Evolutionary conservation across 805 yeast genomes (phyloP).

Genomic region (Pichia californica): DNA sequence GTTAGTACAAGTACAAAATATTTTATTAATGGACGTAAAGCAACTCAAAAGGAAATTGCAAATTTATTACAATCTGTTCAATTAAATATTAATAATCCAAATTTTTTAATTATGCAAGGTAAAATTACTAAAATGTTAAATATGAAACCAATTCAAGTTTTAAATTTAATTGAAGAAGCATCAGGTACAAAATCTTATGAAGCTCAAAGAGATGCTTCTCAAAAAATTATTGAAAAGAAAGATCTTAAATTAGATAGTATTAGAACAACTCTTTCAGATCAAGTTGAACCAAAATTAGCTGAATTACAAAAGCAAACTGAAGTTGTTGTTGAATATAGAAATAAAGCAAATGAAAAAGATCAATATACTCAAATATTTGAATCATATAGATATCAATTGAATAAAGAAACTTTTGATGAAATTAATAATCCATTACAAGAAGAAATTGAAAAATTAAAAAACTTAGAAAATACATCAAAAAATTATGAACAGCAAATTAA

Average conservation of each 20-base stretch:
- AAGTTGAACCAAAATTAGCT: constrained; percentile 87
- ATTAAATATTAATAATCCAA: constrained; percentile 92
- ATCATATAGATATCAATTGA: constrained; percentile 24
- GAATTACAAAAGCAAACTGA: constrained; percentile 77
- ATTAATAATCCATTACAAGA: constrained; percentile 2
- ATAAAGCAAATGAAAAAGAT: constrained; percentile 22
- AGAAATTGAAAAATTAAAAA: constrained; percentile 10
- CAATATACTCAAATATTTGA: constrained; percentile 7
- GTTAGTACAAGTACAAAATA: constrained; percentile 43
- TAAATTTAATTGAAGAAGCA: constrained; percentile 93
- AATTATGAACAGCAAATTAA: constrained; percentile 39
- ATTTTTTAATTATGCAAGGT: constrained; percentile 97
- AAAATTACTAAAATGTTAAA: constrained; percentile 94
- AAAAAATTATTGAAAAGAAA: constrained; percentile 85
- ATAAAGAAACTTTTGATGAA: constrained; percentile 19
- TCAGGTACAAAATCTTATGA: constrained; percentile 97
- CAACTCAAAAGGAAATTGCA: constrained; percentile 88
- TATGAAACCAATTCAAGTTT: constrained; percentile 88
- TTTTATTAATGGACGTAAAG: constrained; percentile 90
- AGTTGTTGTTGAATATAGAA: constrained; percentile 78
- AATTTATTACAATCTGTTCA: constrained; percentile 92
- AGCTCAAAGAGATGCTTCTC: constrained; percentile 86
- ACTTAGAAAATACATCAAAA: constrained; percentile 36
- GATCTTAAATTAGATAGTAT: constrained; percentile 80
- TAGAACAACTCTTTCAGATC: constrained; percentile 65